Evolutionary conservation across 305 asterid genomes (phyloP).

Genomic region (Galium porrigens): DNA sequence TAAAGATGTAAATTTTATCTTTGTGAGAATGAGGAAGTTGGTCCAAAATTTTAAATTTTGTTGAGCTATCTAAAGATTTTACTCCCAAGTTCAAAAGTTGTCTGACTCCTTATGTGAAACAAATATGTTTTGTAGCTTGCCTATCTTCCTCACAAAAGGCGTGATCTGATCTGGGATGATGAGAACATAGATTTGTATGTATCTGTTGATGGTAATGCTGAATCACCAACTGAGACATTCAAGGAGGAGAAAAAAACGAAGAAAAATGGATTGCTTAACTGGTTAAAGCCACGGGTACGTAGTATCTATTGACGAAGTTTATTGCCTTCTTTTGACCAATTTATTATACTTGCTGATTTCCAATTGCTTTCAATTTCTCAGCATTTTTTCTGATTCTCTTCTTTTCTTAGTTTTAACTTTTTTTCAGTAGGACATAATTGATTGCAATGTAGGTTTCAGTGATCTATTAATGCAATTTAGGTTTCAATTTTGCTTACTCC

Average conservation of each 20-base stretch:
- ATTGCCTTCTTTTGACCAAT: neutral
- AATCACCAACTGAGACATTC: slow-evolving; percentile 38
- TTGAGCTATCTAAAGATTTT: neutral
- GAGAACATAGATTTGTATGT: slow-evolving; percentile 50
- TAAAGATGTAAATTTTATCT: neutral
- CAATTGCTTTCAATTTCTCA: neutral
- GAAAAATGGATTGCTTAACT: slow-evolving; percentile 79
- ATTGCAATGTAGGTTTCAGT: neutral
- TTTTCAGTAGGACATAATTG: neutral
- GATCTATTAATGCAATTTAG: neutral
- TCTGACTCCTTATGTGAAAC: neutral
- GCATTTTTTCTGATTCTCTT: neutral
- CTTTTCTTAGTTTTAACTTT: neutral
- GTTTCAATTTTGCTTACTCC: neutral
- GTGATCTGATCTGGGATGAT: slow-evolving; percentile 76
- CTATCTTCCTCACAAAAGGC: slow-evolving; percentile 94
- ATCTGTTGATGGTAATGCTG: slow-evolving; percentile 56
- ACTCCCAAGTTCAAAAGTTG: neutral
- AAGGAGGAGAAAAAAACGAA: slow-evolving; percentile 68
- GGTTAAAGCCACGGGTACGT: slow-evolving; percentile 82
- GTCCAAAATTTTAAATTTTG: neutral
- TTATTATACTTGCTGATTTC: neutral
- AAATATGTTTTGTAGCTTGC: slow-evolving; percentile 52
- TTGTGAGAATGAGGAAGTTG: neutral
- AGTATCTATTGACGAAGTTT: slow-evolving; percentile 1